Base-by-base conservation (phyloP, 768 basidiomycete genomes). In the Russula sp. region DNA sequence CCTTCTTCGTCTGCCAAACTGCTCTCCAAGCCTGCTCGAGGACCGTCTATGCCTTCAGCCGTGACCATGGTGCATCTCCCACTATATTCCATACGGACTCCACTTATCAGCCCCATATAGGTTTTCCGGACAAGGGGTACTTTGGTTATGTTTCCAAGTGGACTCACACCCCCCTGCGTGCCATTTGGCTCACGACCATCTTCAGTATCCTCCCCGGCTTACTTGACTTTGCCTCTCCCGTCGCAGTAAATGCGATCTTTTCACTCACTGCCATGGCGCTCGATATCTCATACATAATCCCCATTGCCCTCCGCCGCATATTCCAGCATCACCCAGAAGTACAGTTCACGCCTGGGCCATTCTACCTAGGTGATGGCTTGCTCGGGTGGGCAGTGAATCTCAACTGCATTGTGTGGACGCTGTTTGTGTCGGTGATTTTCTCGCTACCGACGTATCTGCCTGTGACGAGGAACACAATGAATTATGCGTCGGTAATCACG, bases 1-100 rank as follows among this genome's bases (percentile, higher is more conserved):
- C 93, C 0, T 94, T 92, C 77, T 91, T 91, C 72, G 89, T 91
- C 60, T 85, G 84, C 18, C 89, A 91, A 73, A 86, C 83, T 14
- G 86, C 90, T 11, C 79, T 91, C 6, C 92, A 95, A 68, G 92
- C 92, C 27, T 85, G 84, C 59, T 89, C 90, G 4, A 81, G 93
- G 42, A 88, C 89, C 0, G 77, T 93, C 31, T 93, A 88, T 69
- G 92, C 92, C 3, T 92, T 95, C 77, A 87, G 86, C 70, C 85
- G 89, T 59, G 90, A 91, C 70, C 80, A 84, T 60, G 88, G 88
- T 83, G 62, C 42, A 75, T 64, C 31, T 27, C 40, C 54, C 56
- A 50, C 61, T 68, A 2, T 13, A 10, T 18, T 44, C 2, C 11
- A n/a, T 7, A 4, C 3, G 4, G 20, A 50, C 44, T 37, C 53